Percentiles rank a stretch among this genome's conserved stretches.
phyloP scores from a whole-genome alignment of 1,284 basidiomycete species.

The Anthracocystis walkeri region DNA sequence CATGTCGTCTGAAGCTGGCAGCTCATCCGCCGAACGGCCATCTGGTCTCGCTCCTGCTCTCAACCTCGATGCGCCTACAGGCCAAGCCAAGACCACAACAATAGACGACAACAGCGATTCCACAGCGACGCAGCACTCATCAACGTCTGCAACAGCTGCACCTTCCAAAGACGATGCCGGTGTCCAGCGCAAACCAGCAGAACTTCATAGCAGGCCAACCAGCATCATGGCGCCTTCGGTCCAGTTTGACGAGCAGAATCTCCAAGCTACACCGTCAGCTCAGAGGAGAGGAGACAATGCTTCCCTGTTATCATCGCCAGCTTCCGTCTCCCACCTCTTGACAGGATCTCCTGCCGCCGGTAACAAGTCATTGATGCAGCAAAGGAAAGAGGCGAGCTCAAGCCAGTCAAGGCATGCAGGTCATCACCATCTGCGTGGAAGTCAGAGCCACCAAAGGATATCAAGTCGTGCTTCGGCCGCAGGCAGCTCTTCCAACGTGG shows the following conservation, averaged over 20 bases:
- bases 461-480: constrained; percentile 33
- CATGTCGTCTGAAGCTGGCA: constrained; percentile 21
- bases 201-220: constrained; percentile 20
- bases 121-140: constrained; percentile 3
- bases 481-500: constrained; percentile 25
- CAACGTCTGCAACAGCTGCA: constrained; percentile 8
- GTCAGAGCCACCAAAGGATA: constrained; percentile 21
- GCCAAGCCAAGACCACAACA: constrained; percentile 1
- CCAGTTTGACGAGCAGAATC: constrained; percentile 51
- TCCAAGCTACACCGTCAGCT: constrained; percentile 35
- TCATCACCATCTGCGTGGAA: constrained; percentile 15
- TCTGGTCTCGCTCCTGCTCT: constrained; percentile 22
- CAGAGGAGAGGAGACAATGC: constrained; percentile 34
- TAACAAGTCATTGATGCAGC: constrained; percentile 5
- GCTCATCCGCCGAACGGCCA: constrained; percentile 14
- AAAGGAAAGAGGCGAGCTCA: constrained; percentile 17
- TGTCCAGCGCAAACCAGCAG: constrained; percentile 23
- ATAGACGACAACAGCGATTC: neutral
- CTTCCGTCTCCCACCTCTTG: constrained; percentile 9
- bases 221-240: constrained; percentile 45
- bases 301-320: constrained; percentile 32
- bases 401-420: constrained; percentile 7
- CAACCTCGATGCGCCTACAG: neutral
- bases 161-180: constrained; percentile 26
- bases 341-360: constrained; percentile 15